These are phyloP conservation scores for Francoa sonchifolia DNA, from an alignment of 441 rosid species.

Conservation along the genomic window DNA sequence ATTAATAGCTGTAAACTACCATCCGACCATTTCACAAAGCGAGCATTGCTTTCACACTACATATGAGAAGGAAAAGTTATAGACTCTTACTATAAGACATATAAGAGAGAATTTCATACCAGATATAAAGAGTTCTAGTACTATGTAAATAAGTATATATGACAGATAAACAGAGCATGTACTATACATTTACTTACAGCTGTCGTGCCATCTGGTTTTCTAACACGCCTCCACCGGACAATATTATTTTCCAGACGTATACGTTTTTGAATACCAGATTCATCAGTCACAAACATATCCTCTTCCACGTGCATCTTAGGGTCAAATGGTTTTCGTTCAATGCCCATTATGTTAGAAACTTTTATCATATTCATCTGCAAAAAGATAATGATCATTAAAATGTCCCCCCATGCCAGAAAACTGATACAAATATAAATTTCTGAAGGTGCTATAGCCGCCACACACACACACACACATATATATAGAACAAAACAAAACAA, in stretches of 20 bases:
- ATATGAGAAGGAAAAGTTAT: constrained; percentile 14
- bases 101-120: too few species aligned
- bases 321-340: constrained; percentile 84
- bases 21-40: constrained; percentile 99
- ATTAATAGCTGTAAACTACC: constrained; percentile 86
- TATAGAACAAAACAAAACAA: too few species aligned
- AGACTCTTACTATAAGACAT: neutral
- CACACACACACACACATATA: too few species aligned
- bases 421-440: neutral
- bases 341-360: constrained; percentile 96
- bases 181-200: constrained; percentile 46
- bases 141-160: too few species aligned
- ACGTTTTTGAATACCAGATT: constrained; percentile 66
- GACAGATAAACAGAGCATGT: too few species aligned
- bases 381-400: constrained; percentile 12
- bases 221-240: constrained; percentile 76
- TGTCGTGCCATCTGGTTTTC: constrained; percentile 49
- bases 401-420: constrained; percentile 7
- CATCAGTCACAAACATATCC: constrained; percentile 75
- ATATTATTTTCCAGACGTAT: constrained; percentile 87
- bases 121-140: too few species aligned
- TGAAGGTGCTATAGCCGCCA: too few species aligned
- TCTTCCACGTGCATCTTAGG: constrained; percentile 89
- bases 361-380: constrained; percentile 84
- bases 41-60: constrained; percentile 93